Base-by-base conservation (phyloP, 176 grass and related monocot genomes). In the Coix lacrymajobi region DNA sequence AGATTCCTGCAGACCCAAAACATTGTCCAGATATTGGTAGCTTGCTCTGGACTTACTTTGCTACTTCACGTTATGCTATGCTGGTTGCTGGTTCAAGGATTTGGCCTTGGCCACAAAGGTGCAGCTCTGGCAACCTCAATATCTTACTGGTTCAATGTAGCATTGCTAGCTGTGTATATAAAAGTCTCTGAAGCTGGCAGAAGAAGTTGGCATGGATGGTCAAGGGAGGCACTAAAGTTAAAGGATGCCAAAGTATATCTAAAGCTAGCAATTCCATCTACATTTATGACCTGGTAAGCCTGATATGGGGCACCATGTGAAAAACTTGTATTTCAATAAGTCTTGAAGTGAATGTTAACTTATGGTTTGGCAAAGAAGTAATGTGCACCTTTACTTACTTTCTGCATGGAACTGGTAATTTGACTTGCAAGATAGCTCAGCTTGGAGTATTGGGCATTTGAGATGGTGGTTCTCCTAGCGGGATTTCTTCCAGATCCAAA, bases 381-480 rank as follows among this genome's bases (percentile, higher is more conserved):
- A 58, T 11, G 22, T 64, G 66, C 39, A 38, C 14, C 14, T 56
- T 83, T 81, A 62, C 33, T 16, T 85, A 63, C 32, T 64, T 85
- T 61, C 31, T 81, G 22, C 62, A 41, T 71, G 82, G 40, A 75
- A 63, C 62, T 77, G 16, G 77, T 56, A 57, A 61, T 89, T 81
- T 77, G 54, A 14, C 7, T 77, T 71, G 33, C 44, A 65, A 82
- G 9, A 57, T 85, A 71, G 3, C 30, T 62, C 72, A 97, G 95
- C 86, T 91, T 97, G 86, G 92, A 97, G 76, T 97, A 91, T 80
- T 97, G 95, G 95, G 90, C 92, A 58, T 97, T 97, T 62, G 95
- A 97, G 85, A 97, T 97, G 94, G 94, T 97, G 74, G 90, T 97
- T 90, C 90, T 97, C 4, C 81, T 97, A 69, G 80, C 95, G 22